Percentiles rank a stretch among this genome's conserved stretches.
Evolutionary conservation across 2,329 filamentous ascomycete species (phyloP).

Genomic region (Elsinoe necatrix): DNA sequence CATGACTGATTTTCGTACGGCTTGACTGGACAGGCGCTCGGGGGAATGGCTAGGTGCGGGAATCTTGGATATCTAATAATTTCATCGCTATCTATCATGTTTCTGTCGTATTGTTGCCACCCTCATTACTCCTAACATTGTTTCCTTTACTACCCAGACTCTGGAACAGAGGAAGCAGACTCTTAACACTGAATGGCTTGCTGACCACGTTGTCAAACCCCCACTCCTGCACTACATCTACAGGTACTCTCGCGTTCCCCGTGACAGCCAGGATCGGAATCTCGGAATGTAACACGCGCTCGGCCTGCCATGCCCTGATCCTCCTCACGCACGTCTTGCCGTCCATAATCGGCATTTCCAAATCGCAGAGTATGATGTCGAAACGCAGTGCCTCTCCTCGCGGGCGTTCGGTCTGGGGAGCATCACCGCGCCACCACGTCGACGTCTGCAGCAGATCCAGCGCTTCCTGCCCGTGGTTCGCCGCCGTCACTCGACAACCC

Average conservation of each 20-base stretch:
- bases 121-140: not conserved
- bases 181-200: slow-evolving; percentile 35
- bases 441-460: slow-evolving; percentile 31
- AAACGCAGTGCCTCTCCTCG: slow-evolving; percentile 18
- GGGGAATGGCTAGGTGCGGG: not conserved
- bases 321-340: slow-evolving; percentile 63
- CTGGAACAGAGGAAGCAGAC: not conserved
- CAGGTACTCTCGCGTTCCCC: slow-evolving; percentile 56
- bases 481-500: slow-evolving; percentile 15
- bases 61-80: not conserved
- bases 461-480: slow-evolving; percentile 16
- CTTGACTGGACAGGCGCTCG: no score
- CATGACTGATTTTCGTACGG: no score
- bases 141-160: not conserved
- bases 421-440: slow-evolving; percentile 31
- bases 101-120: no score
- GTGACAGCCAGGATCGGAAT: slow-evolving; percentile 76
- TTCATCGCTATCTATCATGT: not conserved
- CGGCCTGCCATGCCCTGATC: slow-evolving; percentile 60
- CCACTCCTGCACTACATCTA: slow-evolving; percentile 59
- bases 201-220: slow-evolving; percentile 50
- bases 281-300: slow-evolving; percentile 46
- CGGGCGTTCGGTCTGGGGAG: not conserved
- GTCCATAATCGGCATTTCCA: slow-evolving; percentile 78
- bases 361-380: slow-evolving; percentile 61